A percentile compares a stretch with the other conserved stretches of the same genome.
Conservation (phyloP, 805 yeast species). For the Candida coquimbonensis region DNA sequence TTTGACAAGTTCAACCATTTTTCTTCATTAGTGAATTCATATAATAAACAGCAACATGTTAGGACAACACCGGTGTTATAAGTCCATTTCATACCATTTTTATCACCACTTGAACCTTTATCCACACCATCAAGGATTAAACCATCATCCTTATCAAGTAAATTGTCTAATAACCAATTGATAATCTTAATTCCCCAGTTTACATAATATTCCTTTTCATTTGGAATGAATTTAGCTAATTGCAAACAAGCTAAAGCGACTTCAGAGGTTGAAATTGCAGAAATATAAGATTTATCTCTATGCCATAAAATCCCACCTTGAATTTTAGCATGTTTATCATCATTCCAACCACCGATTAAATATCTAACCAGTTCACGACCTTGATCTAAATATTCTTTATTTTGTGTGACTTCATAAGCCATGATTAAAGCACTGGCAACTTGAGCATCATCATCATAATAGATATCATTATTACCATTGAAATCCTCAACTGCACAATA, state of each 20-base stretch:
- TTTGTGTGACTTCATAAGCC: conserved; percentile 62
- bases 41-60: conserved; percentile 45
- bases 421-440: conserved; percentile 57
- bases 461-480: conserved; percentile 55
- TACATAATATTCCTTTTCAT: conserved; percentile 39
- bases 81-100: conserved; percentile 52
- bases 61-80: conserved; percentile 64
- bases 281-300: conserved; percentile 47
- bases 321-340: conserved; percentile 14
- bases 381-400: conserved; percentile 42
- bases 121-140: conserved; percentile 56
- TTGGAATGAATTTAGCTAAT: conserved; percentile 45
- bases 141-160: conserved; percentile 48
- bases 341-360: conserved; percentile 58
- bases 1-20: conserved; percentile 36
- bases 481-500: conserved; percentile 60
- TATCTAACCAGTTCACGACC: conserved; percentile 55
- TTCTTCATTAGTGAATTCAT: conserved; percentile 40
- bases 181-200: conserved; percentile 54
- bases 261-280: conserved; percentile 64
- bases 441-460: conserved; percentile 73
- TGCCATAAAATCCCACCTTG: conserved; percentile 69
- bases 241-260: conserved; percentile 56
- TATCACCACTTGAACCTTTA: conserved; percentile 29
- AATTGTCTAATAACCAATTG: conserved; percentile 46